A percentile compares a stretch with the other conserved stretches of the same genome.
These are phyloP conservation scores for Laburnicola sp. DNA, from an alignment of 2,329 filamentous ascomycete genomes.

Conservation along the genomic window DNA sequence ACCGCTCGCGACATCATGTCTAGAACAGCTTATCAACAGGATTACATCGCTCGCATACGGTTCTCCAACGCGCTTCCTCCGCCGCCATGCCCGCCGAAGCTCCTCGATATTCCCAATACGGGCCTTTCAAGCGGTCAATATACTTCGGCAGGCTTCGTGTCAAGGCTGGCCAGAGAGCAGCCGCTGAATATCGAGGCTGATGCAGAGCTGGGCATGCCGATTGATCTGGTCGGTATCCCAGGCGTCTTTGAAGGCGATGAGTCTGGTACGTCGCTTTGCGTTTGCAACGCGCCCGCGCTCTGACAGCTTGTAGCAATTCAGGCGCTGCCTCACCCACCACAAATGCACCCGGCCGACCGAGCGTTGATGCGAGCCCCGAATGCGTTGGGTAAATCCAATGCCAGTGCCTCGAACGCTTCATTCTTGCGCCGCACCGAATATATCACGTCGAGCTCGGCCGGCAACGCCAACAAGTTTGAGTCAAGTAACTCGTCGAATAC, in stretches of 20 bases:
- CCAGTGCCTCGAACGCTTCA: conserved; percentile 76
- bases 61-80: conserved; percentile 96
- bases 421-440: conserved; percentile 97
- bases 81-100: conserved; percentile 90
- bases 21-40: conserved; percentile 70
- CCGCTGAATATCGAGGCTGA: conserved; percentile 95
- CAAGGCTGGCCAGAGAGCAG: conserved; percentile 85
- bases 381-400: conserved; percentile 80
- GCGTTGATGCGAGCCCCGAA: conserved; percentile 80
- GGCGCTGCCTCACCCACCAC: conserved; percentile 70
- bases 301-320: conserved; percentile 68
- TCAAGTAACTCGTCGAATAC: conserved; percentile 55
- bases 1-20: conserved; percentile 22
- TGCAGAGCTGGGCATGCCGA: conserved; percentile 95
- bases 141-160: conserved; percentile 86
- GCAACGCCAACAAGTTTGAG: conserved; percentile 50
- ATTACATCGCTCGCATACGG: conserved; percentile 94
- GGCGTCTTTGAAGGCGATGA: conserved; percentile 95
- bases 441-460: conserved; percentile 63
- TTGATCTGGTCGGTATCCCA: conserved; percentile 92
- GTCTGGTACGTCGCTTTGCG: conserved; percentile 64
- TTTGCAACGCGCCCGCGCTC: conserved; percentile 4
- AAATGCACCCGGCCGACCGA: conserved; percentile 80
- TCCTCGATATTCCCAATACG: conserved; percentile 94
- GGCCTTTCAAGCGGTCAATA: conserved; percentile 86